Base-by-base conservation (phyloP, 1,139 yeast species). In the Blastobotrys arbuscula region DNA sequence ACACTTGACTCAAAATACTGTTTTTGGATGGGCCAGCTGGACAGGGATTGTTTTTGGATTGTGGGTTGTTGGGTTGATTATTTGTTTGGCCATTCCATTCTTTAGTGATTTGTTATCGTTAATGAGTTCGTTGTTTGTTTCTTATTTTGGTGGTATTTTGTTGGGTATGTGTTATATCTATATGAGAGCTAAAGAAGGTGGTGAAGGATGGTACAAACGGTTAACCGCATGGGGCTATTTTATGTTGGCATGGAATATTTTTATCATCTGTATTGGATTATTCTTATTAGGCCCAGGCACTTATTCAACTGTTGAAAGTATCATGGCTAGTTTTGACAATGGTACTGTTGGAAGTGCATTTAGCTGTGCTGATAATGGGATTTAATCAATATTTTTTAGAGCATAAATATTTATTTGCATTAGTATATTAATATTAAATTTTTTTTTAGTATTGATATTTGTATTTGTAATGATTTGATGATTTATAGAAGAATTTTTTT, bases 41-140 rank as follows among this genome's bases (percentile, higher is more conserved):
- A 58, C 65, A 3, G 71, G 64, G 0, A 58, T 78, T 47, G 71
- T 77, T 50, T 60, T 68, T 10, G 52, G 57, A 1, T 66, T 75
- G 20, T 79, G 84, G 84, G 61, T 71, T n/a, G 39, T 74, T 23
- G 82, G 82, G 0, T 79, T 78, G 54, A 64, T 79, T 20, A 69
- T 79, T 58, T 82, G 83, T 1, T 82, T 79, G 59, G 82, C 77
- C 30, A 78, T 79, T 58, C 84, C 84, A 13, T 79, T 79, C 63
- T 79, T 79, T 62, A 72, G 78, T 28, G 83, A 78, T 57, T 65
- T 79, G 55, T 68, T 79, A 42, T 72, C 81, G 6, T 67, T 79
- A 58, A 78, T 79, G 83, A 74, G 78, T n/a, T 78, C 84, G 2
- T 66, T 79, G 46, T 79, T 79, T 58, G 84, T 78, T 61, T 77